phyloP scores from a whole-genome alignment of 1,284 basidiomycete species.

The Ustilago esculenta region DNA sequence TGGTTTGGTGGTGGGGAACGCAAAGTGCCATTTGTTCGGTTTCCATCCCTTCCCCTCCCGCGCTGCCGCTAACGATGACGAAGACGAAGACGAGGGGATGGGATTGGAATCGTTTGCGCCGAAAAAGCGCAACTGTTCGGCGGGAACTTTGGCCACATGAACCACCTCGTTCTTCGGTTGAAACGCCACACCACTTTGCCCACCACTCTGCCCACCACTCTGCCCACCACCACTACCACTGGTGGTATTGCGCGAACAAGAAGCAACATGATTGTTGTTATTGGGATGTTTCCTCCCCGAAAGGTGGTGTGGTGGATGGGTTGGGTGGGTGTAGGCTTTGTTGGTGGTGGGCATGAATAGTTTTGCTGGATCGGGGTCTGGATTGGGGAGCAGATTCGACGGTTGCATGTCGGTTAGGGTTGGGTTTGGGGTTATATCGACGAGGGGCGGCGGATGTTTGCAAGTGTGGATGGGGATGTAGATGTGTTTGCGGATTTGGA shows the following conservation, averaged over 20 bases:
- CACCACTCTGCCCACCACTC: too few species aligned
- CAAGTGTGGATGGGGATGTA: conserved; percentile 63
- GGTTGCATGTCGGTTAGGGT: conserved; percentile 16
- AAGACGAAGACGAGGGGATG: conserved; percentile 4
- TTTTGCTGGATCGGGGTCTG: conserved; percentile 27
- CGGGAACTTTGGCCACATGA: conserved; percentile 42
- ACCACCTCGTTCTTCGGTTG: too few species aligned
- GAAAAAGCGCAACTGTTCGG: conserved; percentile 49
- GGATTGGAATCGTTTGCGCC: too few species aligned
- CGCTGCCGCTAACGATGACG: too few species aligned
- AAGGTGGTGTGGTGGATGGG: too few species aligned
- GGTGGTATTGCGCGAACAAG: too few species aligned
- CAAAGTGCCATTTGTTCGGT: conserved; percentile 58
- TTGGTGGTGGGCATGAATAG: conserved; percentile 52
- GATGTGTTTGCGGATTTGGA: conserved; percentile 59
- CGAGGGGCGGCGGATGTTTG: conserved; percentile 49
- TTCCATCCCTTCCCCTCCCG: conserved; percentile 56
- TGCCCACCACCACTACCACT: too few species aligned
- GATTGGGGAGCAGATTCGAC: conserved; percentile 14
- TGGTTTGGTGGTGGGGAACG: background rate
- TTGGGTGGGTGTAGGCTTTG: conserved; percentile 37
- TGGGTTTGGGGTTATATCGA: conserved; percentile 22
- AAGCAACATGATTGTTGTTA: too few species aligned
- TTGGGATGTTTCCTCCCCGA: too few species aligned
- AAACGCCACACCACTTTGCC: too few species aligned